phyloP scores from a whole-genome alignment of 371 early-diverging fungal genomes.

The Lichtheimia corymbifera region DNA sequence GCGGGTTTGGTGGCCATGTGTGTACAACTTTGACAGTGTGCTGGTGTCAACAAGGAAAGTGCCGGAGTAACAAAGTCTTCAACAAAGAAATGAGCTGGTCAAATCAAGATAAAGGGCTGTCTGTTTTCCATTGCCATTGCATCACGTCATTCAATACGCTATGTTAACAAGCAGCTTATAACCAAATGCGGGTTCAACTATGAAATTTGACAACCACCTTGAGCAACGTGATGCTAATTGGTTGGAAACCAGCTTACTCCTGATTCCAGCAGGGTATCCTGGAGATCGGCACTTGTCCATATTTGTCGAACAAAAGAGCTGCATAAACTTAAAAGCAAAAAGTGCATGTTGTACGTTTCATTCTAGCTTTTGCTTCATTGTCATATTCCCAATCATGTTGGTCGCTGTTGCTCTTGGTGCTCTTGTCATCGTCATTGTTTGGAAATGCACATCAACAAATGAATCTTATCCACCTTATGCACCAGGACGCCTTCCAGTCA shows the following conservation, averaged over 20 bases:
- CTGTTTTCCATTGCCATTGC: too few species aligned
- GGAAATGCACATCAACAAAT: background rate
- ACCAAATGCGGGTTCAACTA: too few species aligned
- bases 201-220: background rate
- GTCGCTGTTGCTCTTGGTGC: background rate
- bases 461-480: slow-evolving; percentile 33
- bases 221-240: background rate
- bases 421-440: background rate
- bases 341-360: background rate
- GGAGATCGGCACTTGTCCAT: slow-evolving; percentile 2
- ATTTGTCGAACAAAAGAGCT: slow-evolving; percentile 19
- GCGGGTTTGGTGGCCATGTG: slow-evolving; percentile 21
- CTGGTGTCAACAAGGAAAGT: too few species aligned
- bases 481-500: slow-evolving; percentile 36
- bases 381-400: background rate
- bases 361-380: background rate
- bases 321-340: slow-evolving; percentile 7
- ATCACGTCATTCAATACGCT: too few species aligned
- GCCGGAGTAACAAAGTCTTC: too few species aligned
- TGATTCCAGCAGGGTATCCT: background rate
- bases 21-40: too few species aligned
- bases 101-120: too few species aligned
- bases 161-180: too few species aligned
- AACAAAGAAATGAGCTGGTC: too few species aligned
- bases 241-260: background rate